Evolutionary conservation across 1,284 basidiomycete species (phyloP), one percentile per base, ranked within the genome.

Genomic region (Baeospora myosura): DNA sequence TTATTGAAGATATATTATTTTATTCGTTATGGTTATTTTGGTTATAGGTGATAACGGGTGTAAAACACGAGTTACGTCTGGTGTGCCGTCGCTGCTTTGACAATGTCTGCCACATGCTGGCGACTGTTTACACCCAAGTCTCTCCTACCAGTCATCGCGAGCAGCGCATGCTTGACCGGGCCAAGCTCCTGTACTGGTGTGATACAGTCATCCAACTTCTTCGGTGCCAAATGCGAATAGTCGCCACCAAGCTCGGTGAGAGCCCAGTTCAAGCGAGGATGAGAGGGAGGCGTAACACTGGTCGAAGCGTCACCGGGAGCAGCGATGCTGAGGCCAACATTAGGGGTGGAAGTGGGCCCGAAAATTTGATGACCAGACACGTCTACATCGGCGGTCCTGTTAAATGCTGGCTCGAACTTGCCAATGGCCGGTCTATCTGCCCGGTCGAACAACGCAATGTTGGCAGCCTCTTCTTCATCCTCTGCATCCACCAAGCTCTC

Each of bases 221-320:
- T 8, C 14, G n/a, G 8, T 8, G 18, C 33, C 46, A 71, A 72
- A 22, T 64, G 65, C 11, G 66, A 60, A 50, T 81, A 82, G 48
- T 76, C 69, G 23, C 77, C 75, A 4, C 62, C 72, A 20, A 56
- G 49, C 11, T 52, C 52, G 51, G 74, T 70, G 24, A 50, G 50
- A 22, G 55, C 21, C 40, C 42, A 45, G n/a, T n/a, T n/a, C n/a
- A n/a, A n/a, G n/a, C n/a, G n/a, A n/a, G n/a, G n/a, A n/a, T n/a
- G n/a, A n/a, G n/a, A n/a, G n/a, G n/a, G n/a, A n/a, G n/a, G n/a
- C n/a, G n/a, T n/a, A n/a, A n/a, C n/a, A n/a, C n/a, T n/a, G n/a
- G n/a, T n/a, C n/a, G n/a, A n/a, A n/a, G n/a, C n/a, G n/a, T n/a
- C n/a, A n/a, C n/a, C n/a, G n/a, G n/a, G n/a, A n/a, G n/a, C n/a